Conservation (phyloP, 2,329 filamentous ascomycete species). For the Sordariomycetes sp. region DNA sequence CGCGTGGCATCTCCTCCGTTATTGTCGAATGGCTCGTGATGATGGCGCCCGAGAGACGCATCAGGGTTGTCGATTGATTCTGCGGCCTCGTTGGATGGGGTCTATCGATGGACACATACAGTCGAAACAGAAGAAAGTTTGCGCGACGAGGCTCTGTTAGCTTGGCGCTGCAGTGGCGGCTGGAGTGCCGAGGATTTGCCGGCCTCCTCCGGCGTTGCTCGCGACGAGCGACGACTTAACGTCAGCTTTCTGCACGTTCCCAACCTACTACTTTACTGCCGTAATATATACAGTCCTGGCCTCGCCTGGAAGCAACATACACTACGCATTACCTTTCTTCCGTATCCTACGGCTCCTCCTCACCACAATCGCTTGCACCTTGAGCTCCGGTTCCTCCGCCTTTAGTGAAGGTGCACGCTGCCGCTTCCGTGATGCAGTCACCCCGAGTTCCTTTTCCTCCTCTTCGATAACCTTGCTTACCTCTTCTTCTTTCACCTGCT, state of each 20-base stretch:
- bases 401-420: background rate
- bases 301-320: background rate
- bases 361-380: conserved; percentile 3
- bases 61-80: background rate
- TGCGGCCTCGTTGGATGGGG: background rate
- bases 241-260: background rate
- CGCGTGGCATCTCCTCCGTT: conserved; percentile 1
- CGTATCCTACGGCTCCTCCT: conserved; percentile 3
- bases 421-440: background rate
- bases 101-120: conserved; percentile 17
- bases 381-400: background rate
- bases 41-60: background rate
- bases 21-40: background rate
- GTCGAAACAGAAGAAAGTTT: conserved; percentile 11
- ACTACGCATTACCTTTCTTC: background rate
- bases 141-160: conserved; percentile 8
- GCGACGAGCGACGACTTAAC: background rate
- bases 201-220: conserved; percentile 9
- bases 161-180: conserved; percentile 8
- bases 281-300: background rate
- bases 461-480: conserved; percentile 9
- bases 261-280: background rate
- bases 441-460: conserved; percentile 7
- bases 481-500: conserved; percentile 6
- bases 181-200: conserved; percentile 11